Evolutionary conservation across 73 alveolate species (phyloP).

Genomic region (Tetrahymena elliotti): DNA sequence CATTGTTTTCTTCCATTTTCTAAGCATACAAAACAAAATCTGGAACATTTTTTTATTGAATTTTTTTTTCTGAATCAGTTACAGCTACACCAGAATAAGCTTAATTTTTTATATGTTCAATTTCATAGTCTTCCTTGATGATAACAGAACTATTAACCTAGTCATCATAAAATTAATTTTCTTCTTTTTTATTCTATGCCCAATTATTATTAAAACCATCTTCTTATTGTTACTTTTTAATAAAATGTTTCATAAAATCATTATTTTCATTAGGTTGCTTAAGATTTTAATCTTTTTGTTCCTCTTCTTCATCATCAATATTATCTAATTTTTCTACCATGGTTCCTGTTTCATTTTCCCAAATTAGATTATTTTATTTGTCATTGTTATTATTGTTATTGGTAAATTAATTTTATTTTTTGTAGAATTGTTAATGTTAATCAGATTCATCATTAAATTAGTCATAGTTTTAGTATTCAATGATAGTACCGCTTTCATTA

Average conservation of each 20-base stretch:
- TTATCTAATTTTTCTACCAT: conserved; percentile 29
- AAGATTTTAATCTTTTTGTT: background rate
- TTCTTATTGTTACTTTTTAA: background rate
- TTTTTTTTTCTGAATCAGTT: background rate
- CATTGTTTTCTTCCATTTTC: background rate
- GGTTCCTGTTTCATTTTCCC: conserved; percentile 40
- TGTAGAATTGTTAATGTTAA: background rate
- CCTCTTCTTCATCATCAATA: background rate
- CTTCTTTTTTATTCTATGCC: background rate
- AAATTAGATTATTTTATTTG: background rate
- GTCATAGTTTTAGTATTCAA: conserved; percentile 24
- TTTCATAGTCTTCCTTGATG: background rate
- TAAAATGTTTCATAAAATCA: background rate
- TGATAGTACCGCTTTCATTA: background rate
- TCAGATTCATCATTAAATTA: conserved; percentile 8
- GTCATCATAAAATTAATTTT: background rate
- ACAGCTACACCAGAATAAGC: background rate
- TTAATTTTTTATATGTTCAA: background rate
- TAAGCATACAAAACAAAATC: background rate
- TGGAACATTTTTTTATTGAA: background rate
- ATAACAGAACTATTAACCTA: background rate
- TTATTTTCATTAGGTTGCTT: background rate
- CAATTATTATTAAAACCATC: background rate
- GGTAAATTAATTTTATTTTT: background rate
- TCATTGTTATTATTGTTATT: background rate